Base-by-base conservation (phyloP, 345 rosid genomes). In the Kandelia obovata region DNA sequence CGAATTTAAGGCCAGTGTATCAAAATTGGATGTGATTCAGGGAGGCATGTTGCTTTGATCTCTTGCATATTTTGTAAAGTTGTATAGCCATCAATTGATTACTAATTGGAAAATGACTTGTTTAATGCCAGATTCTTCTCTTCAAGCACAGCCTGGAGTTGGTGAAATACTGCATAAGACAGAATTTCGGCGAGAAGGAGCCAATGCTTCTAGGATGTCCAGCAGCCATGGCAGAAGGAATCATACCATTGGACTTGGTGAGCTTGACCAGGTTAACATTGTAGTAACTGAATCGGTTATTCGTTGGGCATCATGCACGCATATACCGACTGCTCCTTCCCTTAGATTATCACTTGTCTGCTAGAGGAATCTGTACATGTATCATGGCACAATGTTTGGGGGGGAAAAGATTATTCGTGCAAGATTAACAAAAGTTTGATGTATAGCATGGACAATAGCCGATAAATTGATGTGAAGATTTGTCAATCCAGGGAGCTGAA, bases 271-370 rank as follows among this genome's bases (percentile, higher is more conserved):
- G 67, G 74, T 89, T 25, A 77, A 85, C 71, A 75, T 85, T 61
- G 71, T 81, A 46, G 88, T 84, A 26, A 82, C 89, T 0, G 94
- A 83, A 60, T 88, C 95, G 4, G 84, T 90, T 30, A 86, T 88
- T 65, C 90, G 92, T 1, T 87, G 96, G 98, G 96, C 87, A 34
- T 90, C 98, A 49, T 88, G 95, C 80, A 86, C 89, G 6, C 82
- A 83, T 67, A 88, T 89, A 66, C 91, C 92, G 4, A 88, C 91
- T 0, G 79, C 82, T 15, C 84, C 89, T 15, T 88, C 97, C 3
- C 94, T 88, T 58, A 74, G 90, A 82, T 77, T 80, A 64, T 90
- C 98, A 2, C 88, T 90, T 4, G 92, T 90, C 17, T 87, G 94
- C 83, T 92, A 84, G 81, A 72, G 10, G 64, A 46, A 55, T 55